Evolutionary conservation across 441 rosid genomes (phyloP).

Genomic region (Capsella rubella): DNA sequence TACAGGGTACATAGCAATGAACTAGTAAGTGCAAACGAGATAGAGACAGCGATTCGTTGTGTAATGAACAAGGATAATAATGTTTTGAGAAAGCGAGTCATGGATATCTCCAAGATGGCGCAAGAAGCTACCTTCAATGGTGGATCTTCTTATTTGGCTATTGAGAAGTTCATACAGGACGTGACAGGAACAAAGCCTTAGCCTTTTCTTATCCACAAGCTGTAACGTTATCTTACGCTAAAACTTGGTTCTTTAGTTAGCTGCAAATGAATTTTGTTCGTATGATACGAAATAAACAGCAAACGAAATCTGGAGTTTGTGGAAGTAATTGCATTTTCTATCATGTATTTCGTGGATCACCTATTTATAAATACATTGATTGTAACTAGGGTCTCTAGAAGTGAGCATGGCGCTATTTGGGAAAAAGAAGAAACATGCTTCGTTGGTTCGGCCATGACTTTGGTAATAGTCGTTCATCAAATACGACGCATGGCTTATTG

Average conservation of each 20-base stretch:
- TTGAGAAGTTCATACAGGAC: conserved; percentile 37
- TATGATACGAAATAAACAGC: too few relatives aligned
- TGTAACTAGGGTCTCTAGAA: conserved; percentile 21
- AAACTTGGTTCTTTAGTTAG: background rate
- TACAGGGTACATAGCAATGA: conserved; percentile 34
- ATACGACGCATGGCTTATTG: conserved; percentile 24
- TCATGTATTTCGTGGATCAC: background rate
- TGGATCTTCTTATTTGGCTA: conserved; percentile 31
- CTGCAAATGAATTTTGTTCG: background rate
- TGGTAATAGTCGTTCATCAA: conserved; percentile 26
- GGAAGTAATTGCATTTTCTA: background rate
- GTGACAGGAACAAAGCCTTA: conserved; percentile 18
- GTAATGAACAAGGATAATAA: conserved; percentile 42
- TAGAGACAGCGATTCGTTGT: conserved; percentile 42
- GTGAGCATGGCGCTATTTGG: conserved; percentile 3
- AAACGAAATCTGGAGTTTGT: too few relatives aligned
- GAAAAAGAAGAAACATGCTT: conserved; percentile 6
- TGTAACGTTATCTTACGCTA: background rate
- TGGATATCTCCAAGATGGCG: conserved; percentile 39
- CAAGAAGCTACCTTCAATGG: conserved; percentile 19
- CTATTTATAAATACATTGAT: conserved; percentile 1
- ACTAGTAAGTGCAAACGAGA: conserved; percentile 50
- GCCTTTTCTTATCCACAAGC: background rate
- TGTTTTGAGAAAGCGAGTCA: conserved; percentile 40
- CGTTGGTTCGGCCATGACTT: conserved; percentile 14